Conservation (phyloP, 1,284 basidiomycete species). For the Lignosus rhinocerotis region DNA sequence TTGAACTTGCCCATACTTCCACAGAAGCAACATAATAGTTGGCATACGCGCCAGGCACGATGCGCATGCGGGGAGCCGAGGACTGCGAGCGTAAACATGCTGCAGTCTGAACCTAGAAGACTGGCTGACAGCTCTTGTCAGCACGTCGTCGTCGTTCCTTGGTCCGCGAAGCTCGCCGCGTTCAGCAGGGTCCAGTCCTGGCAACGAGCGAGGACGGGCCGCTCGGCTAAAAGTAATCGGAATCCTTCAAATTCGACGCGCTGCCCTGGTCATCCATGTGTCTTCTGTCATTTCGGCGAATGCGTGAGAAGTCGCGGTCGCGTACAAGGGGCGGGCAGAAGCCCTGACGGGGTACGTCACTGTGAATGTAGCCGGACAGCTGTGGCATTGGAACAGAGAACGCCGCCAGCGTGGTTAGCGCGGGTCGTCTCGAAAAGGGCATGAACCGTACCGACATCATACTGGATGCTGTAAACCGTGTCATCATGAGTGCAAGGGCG, state of each 20-base stretch:
- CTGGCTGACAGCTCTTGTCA: conserved; percentile 14
- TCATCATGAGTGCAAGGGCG: neutral
- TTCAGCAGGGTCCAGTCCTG: neutral
- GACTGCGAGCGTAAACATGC: neutral
- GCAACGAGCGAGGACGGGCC: neutral
- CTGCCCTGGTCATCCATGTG: neutral
- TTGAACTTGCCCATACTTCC: neutral
- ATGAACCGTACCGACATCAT: neutral
- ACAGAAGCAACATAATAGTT: neutral
- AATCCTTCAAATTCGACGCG: neutral
- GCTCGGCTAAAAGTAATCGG: neutral
- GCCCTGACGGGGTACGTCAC: neutral
- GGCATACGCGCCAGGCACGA: conserved; percentile 4
- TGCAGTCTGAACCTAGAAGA: conserved; percentile 1
- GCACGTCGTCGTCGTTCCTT: neutral
- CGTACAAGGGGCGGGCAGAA: neutral
- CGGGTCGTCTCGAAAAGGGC: neutral
- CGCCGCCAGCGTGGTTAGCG: conserved; percentile 11
- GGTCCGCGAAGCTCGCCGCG: conserved; percentile 6
- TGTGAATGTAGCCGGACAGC: neutral
- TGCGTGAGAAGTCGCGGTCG: neutral
- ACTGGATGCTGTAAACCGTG: neutral
- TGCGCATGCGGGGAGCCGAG: neutral
- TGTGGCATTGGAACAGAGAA: neutral
- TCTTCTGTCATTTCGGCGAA: neutral